Percentiles rank a stretch among this genome's conserved stretches.
Evolutionary conservation across 805 yeast species (phyloP).

Genomic region (Pichia cephalocereana): DNA sequence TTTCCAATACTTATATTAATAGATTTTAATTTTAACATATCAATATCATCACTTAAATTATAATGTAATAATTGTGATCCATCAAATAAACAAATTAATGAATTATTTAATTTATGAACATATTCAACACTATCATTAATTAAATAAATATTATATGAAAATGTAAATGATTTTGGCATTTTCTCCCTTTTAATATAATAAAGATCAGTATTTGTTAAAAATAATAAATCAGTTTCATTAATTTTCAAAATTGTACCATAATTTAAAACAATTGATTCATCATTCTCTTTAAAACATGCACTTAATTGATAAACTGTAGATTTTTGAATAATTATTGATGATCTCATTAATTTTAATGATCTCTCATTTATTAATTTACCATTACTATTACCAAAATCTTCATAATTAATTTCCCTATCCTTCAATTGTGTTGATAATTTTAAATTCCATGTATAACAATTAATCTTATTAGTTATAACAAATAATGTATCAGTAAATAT

Average conservation of each 20-base stretch:
- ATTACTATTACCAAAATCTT: conserved; percentile 1
- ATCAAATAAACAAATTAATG: conserved; percentile 24
- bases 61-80: conserved; percentile 26
- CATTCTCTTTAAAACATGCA: conserved; percentile 17
- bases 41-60: conserved; percentile 18
- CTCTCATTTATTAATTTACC: background rate
- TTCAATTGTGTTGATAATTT: conserved; percentile 1
- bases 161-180: conserved; percentile 8
- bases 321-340: conserved; percentile 13
- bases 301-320: conserved; percentile 22
- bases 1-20: conserved; percentile 25
- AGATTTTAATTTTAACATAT: conserved; percentile 20
- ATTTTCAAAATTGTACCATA: conserved; percentile 21
- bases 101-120: conserved; percentile 20
- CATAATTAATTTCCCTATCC: conserved; percentile 1
- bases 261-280: conserved; percentile 17
- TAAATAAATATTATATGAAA: conserved; percentile 16
- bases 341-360: background rate
- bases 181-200: conserved; percentile 19
- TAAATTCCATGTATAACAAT: conserved; percentile 28
- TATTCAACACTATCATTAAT: conserved; percentile 24
- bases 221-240: conserved; percentile 22
- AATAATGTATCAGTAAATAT: conserved; percentile 20
- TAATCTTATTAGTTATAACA: conserved; percentile 24
- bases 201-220: conserved; percentile 23